These are phyloP conservation scores for Oleoguttula mirabilis DNA, from an alignment of 495 filamentous ascomycete genomes.

Conservation along the genomic window DNA sequence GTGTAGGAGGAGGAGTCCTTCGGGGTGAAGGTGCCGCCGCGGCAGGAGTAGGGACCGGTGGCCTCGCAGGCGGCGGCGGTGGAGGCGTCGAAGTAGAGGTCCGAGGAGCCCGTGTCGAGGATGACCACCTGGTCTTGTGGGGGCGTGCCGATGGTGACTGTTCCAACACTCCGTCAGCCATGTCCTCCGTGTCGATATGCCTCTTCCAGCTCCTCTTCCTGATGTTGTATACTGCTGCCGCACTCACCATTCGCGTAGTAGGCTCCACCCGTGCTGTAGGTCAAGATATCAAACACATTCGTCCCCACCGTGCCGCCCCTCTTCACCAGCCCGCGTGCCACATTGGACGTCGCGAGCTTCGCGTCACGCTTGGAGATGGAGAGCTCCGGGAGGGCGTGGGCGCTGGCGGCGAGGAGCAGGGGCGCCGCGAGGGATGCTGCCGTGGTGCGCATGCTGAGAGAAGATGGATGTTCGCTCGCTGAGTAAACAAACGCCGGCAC, in stretches of 20 bases:
- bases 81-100: constrained; percentile 18
- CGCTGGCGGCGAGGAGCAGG: constrained; percentile 2
- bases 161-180: no score
- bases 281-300: constrained; percentile 13
- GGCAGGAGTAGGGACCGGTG: constrained; percentile 6
- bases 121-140: constrained; percentile 18
- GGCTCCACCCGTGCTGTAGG: constrained; percentile 11
- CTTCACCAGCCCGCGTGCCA: background rate
- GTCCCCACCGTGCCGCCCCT: constrained; percentile 6
- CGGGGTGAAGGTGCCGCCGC: constrained; percentile 16
- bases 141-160: constrained; percentile 18
- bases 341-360: background rate
- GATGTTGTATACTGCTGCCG: no score
- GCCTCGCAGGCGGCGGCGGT: constrained; percentile 8
- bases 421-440: background rate
- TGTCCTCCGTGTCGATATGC: no score
- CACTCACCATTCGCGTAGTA: constrained; percentile 16
- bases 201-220: background rate
- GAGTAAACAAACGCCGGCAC: no score
- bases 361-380: constrained; percentile 7
- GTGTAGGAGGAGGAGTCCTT: constrained; percentile 4
- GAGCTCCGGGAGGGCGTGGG: constrained; percentile 9
- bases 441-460: constrained; percentile 3
- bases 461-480: no score
- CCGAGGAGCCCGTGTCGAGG: constrained; percentile 21